Base-by-base conservation (phyloP, 257 asterid genomes). In the Jacaranda mimosifolia region DNA sequence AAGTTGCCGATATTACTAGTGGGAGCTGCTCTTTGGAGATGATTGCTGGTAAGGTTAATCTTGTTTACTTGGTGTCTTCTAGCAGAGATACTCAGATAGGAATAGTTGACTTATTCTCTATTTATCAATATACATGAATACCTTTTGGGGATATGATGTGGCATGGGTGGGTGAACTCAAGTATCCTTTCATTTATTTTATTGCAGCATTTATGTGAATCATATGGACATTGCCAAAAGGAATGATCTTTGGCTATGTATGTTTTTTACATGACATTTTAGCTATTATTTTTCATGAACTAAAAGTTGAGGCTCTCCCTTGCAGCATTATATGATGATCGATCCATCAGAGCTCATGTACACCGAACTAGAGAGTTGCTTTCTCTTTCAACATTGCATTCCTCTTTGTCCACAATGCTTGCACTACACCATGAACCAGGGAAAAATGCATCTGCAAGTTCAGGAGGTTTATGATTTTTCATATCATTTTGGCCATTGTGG, bases 241-340 rank as follows among this genome's bases (percentile, higher is more conserved):
- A 48, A 19, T 64, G 46, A 38, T 17, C 39, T 46, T 81, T 53
- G 72, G 39, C 36, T 26, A 63, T 46, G n/a, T 63, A 38, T 60
- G 57, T 45, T 35, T 63, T 63, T 15, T 57, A 63, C 63, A 38
- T 51, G 19, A 15, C 66, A 12, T 21, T 77, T 62, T 63, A 32
- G 14, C 18, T 17, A 2, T 14, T 63, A 1, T 55, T 70, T 43
- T 65, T 70, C 19, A 65, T 55, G 69, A 68, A 35, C 75, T 58
- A 83, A 56, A 68, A 83, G 66, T 81, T 77, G 35, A 42, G 62
- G 58, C 72, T 73, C 70, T 76, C 55, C 53, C 72, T 77, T 91
- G 89, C 94, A 93, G 99, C 98, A 60, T 73, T 84, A 73, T 93
- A 96, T 80, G 99, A 96, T 90, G 99, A 96, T 83, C 89, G 98